These are phyloP conservation scores for Metrosideros polymorpha DNA, from an alignment of 441 rosid genomes.

Conservation along the genomic window DNA sequence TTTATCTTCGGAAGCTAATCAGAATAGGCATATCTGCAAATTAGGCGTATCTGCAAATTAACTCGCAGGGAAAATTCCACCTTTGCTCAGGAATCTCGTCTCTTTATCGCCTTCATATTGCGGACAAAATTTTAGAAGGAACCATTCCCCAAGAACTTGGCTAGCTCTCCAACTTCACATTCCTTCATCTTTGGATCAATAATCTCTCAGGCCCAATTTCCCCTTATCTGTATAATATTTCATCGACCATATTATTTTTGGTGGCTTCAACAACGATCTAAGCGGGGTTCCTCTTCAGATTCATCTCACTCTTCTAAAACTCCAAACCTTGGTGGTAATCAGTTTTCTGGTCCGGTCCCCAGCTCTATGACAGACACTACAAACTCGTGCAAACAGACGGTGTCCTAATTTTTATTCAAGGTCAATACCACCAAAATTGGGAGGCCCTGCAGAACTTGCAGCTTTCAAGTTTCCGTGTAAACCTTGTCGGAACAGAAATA, in stretches of 20 bases:
- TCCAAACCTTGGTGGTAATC: not conserved
- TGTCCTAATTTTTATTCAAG: not conserved
- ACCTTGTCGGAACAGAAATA: not conserved
- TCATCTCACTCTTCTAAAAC: not conserved
- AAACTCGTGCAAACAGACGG: too few relatives aligned
- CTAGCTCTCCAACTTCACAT: not conserved
- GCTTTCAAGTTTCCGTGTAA: fast-evolving
- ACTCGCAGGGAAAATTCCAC: not conserved
- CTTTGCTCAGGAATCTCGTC: not conserved
- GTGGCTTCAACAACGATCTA: not conserved
- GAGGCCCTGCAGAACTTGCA: not conserved
- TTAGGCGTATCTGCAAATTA: not conserved
- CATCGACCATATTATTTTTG: not conserved
- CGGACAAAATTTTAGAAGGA: not conserved
- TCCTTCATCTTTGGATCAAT: not conserved
- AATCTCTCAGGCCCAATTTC: not conserved
- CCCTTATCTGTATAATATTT: not conserved
- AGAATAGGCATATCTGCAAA: too few relatives aligned
- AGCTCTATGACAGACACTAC: not conserved
- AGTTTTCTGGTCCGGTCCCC: not conserved
- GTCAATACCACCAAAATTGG: not conserved
- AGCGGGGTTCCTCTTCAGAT: not conserved
- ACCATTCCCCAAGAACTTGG: not conserved
- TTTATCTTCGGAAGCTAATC: not conserved
- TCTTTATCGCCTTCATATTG: not conserved